A percentile compares a stretch with the other conserved stretches of the same genome.
Evolutionary conservation across 2,329 filamentous ascomycete genomes (phyloP).

Genomic region (Coleophoma eucalyptorum): DNA sequence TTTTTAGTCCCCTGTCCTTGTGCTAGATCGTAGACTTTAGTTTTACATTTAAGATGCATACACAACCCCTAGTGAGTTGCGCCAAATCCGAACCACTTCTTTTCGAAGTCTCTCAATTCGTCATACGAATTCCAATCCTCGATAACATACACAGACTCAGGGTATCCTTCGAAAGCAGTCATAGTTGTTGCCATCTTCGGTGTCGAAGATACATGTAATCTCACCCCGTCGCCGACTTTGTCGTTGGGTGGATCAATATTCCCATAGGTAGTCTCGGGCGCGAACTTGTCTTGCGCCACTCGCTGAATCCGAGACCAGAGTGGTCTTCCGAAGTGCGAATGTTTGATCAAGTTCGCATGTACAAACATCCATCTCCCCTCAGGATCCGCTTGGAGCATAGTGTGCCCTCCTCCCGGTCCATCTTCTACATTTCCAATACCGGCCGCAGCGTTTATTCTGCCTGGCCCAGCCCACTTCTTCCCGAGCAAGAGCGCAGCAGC

Average conservation of each 20-base stretch:
- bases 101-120: conserved; percentile 14
- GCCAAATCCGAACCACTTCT: conserved; percentile 15
- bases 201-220: conserved; percentile 7
- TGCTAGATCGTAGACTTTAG: too few relatives aligned
- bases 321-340: conserved; percentile 7
- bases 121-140: conserved; percentile 16
- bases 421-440: not conserved
- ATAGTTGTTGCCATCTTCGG: conserved; percentile 9
- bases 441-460: conserved; percentile 9
- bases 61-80: conserved; percentile 7
- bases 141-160: conserved; percentile 7
- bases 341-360: conserved; percentile 18
- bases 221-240: conserved; percentile 11
- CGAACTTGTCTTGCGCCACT: conserved; percentile 8
- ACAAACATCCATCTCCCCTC: conserved; percentile 15
- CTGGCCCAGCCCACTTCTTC: conserved; percentile 11
- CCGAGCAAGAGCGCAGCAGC: conserved; percentile 11
- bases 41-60: too few relatives aligned
- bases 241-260: conserved; percentile 13
- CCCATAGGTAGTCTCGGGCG: conserved; percentile 11
- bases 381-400: conserved; percentile 14
- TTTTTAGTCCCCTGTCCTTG: too few relatives aligned
- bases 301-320: conserved; percentile 13
- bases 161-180: conserved; percentile 10
- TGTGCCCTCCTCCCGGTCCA: conserved; percentile 11